A percentile compares a stretch with the other conserved stretches of the same genome.
These are phyloP conservation scores for Dipodascopsis uninucleata DNA, from an alignment of 805 yeast genomes.

Conservation along the genomic window DNA sequence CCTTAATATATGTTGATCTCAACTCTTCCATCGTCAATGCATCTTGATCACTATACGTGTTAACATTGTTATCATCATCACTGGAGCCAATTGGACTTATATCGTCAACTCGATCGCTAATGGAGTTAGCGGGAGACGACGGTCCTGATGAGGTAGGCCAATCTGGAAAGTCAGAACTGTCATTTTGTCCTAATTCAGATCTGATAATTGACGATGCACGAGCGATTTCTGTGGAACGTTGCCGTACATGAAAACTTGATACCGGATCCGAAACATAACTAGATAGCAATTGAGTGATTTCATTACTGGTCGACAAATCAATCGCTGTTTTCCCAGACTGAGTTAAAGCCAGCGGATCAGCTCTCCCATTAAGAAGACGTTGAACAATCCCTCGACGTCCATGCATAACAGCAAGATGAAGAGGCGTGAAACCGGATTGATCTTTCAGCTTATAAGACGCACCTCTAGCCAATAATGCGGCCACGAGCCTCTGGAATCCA, in stretches of 20 bases:
- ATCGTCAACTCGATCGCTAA: slow-evolving; percentile 10
- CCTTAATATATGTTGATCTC: neutral
- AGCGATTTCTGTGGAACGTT: neutral
- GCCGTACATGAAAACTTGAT: neutral
- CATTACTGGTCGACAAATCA: slow-evolving; percentile 28
- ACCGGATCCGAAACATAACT: neutral
- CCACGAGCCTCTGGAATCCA: slow-evolving; percentile 61
- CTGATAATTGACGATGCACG: slow-evolving; percentile 4
- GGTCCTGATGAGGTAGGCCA: slow-evolving; percentile 28
- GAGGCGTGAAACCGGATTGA: slow-evolving; percentile 76
- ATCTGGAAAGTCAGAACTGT: slow-evolving; percentile 19
- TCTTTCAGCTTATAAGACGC: slow-evolving; percentile 63
- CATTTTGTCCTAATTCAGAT: neutral
- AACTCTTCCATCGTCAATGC: slow-evolving; percentile 4
- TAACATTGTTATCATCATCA: slow-evolving; percentile 1
- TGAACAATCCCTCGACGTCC: slow-evolving; percentile 69
- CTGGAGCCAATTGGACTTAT: slow-evolving; percentile 9
- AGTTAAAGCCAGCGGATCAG: slow-evolving; percentile 52
- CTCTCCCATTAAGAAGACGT: slow-evolving; percentile 59
- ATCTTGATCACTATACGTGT: slow-evolving; percentile 3
- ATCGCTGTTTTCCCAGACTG: slow-evolving; percentile 42
- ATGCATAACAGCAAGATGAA: slow-evolving; percentile 76
- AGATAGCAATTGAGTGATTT: slow-evolving; percentile 7
- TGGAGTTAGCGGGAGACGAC: slow-evolving; percentile 24
- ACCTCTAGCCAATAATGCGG: slow-evolving; percentile 60